phyloP scores from a whole-genome alignment of 2,329 filamentous ascomycete genomes.

The Allantophomopsis cytisporea region DNA sequence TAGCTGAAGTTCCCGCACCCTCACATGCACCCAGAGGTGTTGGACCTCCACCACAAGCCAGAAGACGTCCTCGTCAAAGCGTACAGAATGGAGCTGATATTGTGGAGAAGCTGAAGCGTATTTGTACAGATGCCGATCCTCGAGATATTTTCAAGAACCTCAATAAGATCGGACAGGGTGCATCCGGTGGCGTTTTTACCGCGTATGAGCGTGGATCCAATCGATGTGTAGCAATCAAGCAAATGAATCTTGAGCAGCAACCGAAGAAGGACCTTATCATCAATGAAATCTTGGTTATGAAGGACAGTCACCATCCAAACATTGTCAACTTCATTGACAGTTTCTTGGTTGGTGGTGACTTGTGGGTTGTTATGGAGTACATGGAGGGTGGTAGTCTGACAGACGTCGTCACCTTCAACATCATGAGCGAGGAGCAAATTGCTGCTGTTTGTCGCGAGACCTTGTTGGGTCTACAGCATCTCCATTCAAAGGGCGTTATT shows the following conservation, averaged over 20 bases:
- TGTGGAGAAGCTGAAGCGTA: slow-evolving; percentile 68
- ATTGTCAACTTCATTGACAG: slow-evolving; percentile 99
- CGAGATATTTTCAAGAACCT: slow-evolving; percentile 76
- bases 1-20: slow-evolving; percentile 22
- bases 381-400: slow-evolving; percentile 98
- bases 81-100: slow-evolving; percentile 77
- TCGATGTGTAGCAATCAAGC: slow-evolving; percentile 91
- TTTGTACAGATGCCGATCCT: slow-evolving; percentile 83
- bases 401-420: slow-evolving; percentile 97
- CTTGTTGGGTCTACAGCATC: slow-evolving; percentile 78
- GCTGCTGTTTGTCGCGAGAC: slow-evolving; percentile 92
- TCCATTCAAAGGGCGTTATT: slow-evolving; percentile 96
- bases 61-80: slow-evolving; percentile 64
- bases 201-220: slow-evolving; percentile 77
- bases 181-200: slow-evolving; percentile 89
- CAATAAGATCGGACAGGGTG: slow-evolving; percentile 93
- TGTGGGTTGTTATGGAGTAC: slow-evolving; percentile 99
- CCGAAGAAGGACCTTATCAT: slow-evolving; percentile 99
- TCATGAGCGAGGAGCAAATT: slow-evolving; percentile 97
- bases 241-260: slow-evolving; percentile 98
- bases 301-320: slow-evolving; percentile 94
- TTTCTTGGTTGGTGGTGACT: slow-evolving; percentile 74
- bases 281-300: slow-evolving; percentile 98
- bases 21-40: slow-evolving; percentile 21
- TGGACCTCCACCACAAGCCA: slow-evolving; percentile 40